Conservation (phyloP, 352 stramenopile species). For the Phytophthora fragariae region DNA sequence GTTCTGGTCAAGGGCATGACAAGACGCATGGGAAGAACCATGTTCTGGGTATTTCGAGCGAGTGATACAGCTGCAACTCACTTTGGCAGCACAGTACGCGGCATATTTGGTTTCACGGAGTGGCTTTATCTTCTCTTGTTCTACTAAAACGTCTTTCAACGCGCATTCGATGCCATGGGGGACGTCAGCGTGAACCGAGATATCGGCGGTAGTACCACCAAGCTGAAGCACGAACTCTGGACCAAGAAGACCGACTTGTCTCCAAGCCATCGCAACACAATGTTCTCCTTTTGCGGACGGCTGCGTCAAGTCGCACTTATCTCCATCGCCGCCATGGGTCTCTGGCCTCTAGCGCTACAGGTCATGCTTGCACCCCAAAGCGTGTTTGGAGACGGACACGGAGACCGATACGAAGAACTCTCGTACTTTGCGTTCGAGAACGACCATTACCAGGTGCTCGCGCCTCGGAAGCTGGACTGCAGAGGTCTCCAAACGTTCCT, state of each 20-base stretch:
- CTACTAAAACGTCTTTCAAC: not conserved
- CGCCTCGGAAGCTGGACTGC: conserved; percentile 34
- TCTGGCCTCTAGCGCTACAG: conserved; percentile 48
- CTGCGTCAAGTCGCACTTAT: conserved; percentile 40
- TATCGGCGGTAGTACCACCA: not conserved
- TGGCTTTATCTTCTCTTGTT: not conserved
- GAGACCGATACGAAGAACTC: conserved; percentile 49
- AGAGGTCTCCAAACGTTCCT: conserved; percentile 28
- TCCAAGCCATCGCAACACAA: not conserved
- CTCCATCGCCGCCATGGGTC: conserved; percentile 43
- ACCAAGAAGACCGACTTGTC: conserved; percentile 7
- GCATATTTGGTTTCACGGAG: not conserved
- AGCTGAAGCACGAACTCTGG: not conserved
- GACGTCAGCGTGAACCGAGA: conserved; percentile 12
- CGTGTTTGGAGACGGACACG: conserved; percentile 53
- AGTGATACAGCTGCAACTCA: not conserved
- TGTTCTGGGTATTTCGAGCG: not conserved
- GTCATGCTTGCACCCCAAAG: conserved; percentile 38
- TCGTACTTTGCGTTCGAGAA: conserved; percentile 45
- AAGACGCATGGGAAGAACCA: not conserved
- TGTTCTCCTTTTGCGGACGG: conserved; percentile 23
- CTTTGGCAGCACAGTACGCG: not conserved
- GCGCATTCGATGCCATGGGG: conserved; percentile 4
- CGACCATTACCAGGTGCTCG: conserved; percentile 49
- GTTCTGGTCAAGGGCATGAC: too few species aligned